Evolutionary conservation across 352 stramenopile genomes (phyloP), one percentile per base, ranked within the genome.

Genomic region (Pythium phragmiticola): DNA sequence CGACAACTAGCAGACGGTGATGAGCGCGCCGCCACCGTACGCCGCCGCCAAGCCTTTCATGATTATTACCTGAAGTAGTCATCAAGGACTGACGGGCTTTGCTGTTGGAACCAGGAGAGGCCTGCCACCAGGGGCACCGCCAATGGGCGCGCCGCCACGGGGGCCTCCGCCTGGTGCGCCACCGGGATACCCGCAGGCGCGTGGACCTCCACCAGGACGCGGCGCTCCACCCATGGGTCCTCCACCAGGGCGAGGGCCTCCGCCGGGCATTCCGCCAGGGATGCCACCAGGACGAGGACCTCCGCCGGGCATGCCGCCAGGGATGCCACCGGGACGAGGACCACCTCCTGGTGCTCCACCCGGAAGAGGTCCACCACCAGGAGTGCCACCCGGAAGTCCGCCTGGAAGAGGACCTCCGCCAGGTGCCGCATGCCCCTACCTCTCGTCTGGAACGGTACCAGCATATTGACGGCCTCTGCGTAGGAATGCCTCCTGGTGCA

Each of bases 181-280:
- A 23, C 57, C 61, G 30, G 68, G 67, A 30, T 89, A 87, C 36
- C 81, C 82, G 12, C 79, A 87, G 55, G 73, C 77, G 47, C 69
- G 79, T 46, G 80, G 78, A 4, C 78, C 78, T 26, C 77, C 78
- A 2, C 82, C 80, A 28, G 80, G 80, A 26, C 60, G 65, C 53
- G 72, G 72, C 4, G 69, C 72, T 52, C 72, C 74, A 5, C 76
- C 82, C 5, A 70, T 70, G 53, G 50, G 50, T 23, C 50, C 50
- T 9, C 50, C 50, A 36, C 47, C 16, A 41, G 50, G 46, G 13
- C 47, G 23, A 39, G 67, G 66, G 8, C 19, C 39, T 47, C 61
- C 61, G 11, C 61, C 46, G 36, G 50, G 51, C 11, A 23, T 50
- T 26, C 26, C 26, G 26, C 26, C 26, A 28, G 62, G 62, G 19